These are phyloP conservation scores for Nigrospora sphaerica DNA, from an alignment of 2,329 filamentous ascomycete species.

Conservation along the genomic window DNA sequence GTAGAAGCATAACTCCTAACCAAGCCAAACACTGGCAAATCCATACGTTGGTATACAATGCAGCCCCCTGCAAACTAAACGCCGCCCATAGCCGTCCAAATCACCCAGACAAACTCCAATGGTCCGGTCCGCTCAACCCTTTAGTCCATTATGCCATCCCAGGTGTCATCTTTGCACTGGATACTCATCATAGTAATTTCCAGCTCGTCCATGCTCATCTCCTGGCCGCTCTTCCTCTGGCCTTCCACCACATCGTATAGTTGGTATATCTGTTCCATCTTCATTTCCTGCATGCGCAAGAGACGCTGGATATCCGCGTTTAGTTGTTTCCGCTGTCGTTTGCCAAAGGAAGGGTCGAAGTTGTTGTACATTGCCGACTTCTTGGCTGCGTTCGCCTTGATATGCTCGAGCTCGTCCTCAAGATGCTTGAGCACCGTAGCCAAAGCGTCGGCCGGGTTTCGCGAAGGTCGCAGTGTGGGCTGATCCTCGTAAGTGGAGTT, in stretches of 20 bases:
- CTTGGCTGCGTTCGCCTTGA: constrained; percentile 61
- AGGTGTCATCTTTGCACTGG: constrained; percentile 21
- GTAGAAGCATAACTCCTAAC: not conserved
- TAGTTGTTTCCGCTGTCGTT: constrained; percentile 55
- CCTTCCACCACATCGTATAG: constrained; percentile 80
- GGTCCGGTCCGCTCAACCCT: not conserved
- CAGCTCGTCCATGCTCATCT: constrained; percentile 55
- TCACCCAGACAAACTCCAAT: not conserved
- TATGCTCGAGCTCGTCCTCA: constrained; percentile 70
- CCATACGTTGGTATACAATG: not conserved
- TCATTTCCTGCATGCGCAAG: constrained; percentile 59
- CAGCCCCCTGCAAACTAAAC: not conserved
- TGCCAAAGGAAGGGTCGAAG: constrained; percentile 60
- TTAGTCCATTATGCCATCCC: constrained; percentile 19
- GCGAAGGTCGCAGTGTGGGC: constrained; percentile 56
- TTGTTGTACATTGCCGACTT: constrained; percentile 57
- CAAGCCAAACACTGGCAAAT: not conserved
- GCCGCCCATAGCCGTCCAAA: not conserved
- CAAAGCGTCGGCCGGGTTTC: constrained; percentile 65
- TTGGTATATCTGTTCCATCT: constrained; percentile 73
- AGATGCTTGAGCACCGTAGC: constrained; percentile 78
- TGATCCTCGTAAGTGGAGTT: constrained; percentile 39
- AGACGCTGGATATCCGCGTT: constrained; percentile 54
- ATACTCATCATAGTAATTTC: constrained; percentile 58
- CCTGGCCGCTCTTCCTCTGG: constrained; percentile 59